Percentiles rank a stretch among this genome's conserved stretches.
Evolutionary conservation across 306 rosid species (phyloP).

Genomic region (Rosa chinensis): DNA sequence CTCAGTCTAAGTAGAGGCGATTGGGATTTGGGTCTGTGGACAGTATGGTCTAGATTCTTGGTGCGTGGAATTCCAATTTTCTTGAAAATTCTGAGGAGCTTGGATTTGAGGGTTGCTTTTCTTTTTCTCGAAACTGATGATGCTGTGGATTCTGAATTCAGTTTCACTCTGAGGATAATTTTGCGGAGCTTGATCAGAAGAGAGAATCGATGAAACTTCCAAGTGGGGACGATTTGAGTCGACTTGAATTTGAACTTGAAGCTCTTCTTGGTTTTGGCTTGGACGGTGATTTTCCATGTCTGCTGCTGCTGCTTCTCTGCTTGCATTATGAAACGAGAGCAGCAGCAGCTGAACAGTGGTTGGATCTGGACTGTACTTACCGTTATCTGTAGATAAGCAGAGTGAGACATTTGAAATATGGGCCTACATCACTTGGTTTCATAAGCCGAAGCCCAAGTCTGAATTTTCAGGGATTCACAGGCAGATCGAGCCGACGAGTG

Average conservation of each 20-base stretch:
- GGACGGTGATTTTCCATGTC: constrained; percentile 44
- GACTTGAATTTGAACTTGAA: constrained; percentile 47
- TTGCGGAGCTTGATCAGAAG: constrained; percentile 47
- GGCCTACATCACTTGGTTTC: background rate
- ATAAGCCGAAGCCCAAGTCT: background rate
- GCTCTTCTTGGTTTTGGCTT: constrained; percentile 42
- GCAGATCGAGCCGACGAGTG: no score
- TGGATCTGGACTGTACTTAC: constrained; percentile 21
- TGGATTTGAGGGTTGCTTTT: constrained; percentile 21
- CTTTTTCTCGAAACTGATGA: constrained; percentile 5
- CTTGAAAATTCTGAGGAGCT: constrained; percentile 28
- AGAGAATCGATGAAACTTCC: constrained; percentile 39
- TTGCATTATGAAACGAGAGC: constrained; percentile 34
- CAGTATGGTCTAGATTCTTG: constrained; percentile 10
- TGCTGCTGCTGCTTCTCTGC: constrained; percentile 30
- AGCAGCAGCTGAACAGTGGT: background rate
- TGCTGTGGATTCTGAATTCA: constrained; percentile 35
- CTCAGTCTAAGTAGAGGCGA: background rate
- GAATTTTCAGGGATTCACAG: no score
- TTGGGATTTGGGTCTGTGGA: constrained; percentile 15
- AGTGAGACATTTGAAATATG: background rate
- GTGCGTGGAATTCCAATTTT: constrained; percentile 19
- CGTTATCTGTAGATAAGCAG: constrained; percentile 17
- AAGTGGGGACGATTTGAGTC: constrained; percentile 24
- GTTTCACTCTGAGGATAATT: constrained; percentile 24